Conservation (phyloP, 2,329 filamentous ascomycete genomes). For the Paracamarosporium sp. region DNA sequence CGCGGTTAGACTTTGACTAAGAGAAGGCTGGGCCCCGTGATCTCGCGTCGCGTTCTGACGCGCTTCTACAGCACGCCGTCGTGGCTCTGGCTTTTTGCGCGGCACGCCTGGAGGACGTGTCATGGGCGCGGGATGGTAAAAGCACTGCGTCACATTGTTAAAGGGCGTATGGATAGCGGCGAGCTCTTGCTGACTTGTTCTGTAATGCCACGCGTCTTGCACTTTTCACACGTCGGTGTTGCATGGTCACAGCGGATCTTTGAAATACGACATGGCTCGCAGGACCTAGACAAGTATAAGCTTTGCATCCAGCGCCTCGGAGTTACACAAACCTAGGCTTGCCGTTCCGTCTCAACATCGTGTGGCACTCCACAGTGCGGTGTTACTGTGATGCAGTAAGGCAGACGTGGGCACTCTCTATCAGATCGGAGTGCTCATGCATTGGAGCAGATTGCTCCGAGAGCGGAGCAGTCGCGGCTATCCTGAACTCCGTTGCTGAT, state of each 20-base stretch:
- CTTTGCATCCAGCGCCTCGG: constrained; percentile 1
- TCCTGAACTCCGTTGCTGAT: constrained; percentile 9
- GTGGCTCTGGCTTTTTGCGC: constrained; percentile 42
- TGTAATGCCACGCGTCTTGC: constrained; percentile 37
- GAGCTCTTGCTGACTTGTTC: constrained; percentile 35
- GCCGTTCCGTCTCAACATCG: constrained; percentile 44
- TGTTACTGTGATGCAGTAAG: neutral
- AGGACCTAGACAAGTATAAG: constrained; percentile 34
- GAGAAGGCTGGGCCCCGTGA: constrained; percentile 27
- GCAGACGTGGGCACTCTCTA: constrained; percentile 1
- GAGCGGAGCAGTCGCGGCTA: neutral
- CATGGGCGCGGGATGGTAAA: constrained; percentile 46
- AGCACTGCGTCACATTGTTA: constrained; percentile 34
- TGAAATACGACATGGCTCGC: constrained; percentile 45
- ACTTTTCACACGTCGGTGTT: constrained; percentile 43
- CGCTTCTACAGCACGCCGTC: constrained; percentile 29
- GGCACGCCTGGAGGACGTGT: constrained; percentile 44
- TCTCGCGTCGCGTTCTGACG: constrained; percentile 20
- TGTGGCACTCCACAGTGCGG: constrained; percentile 1
- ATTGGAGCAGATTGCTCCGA: constrained; percentile 8
- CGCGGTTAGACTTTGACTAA: constrained; percentile 35
- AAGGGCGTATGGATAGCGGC: neutral
- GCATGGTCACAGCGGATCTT: constrained; percentile 46
- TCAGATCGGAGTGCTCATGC: constrained; percentile 9
- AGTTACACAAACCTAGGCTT: constrained; percentile 38